phyloP scores from a whole-genome alignment of 805 yeast species.

The Lipomyces yamanashiensis region DNA sequence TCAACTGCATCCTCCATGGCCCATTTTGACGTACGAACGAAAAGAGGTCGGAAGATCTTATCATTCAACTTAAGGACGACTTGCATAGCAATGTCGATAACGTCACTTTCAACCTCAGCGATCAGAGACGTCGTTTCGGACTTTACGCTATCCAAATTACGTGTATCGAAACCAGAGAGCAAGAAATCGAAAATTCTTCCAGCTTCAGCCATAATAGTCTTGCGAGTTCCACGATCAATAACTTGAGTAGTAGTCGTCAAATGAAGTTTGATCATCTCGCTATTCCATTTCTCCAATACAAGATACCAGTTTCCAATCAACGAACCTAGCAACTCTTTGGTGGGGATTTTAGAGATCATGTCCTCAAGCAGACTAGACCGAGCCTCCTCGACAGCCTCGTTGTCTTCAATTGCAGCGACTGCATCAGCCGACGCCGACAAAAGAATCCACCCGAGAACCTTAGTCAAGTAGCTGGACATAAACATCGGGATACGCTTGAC shows the following conservation, averaged over 20 bases:
- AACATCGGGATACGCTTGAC: constrained; percentile 86
- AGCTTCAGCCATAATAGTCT: constrained; percentile 29
- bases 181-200: constrained; percentile 26
- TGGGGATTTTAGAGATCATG: constrained; percentile 69
- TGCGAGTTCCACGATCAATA: constrained; percentile 27
- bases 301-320: constrained; percentile 67
- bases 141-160: constrained; percentile 48
- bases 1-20: constrained; percentile 84
- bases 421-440: constrained; percentile 24
- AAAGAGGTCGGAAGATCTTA: constrained; percentile 88
- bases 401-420: constrained; percentile 14
- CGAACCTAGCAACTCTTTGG: constrained; percentile 63
- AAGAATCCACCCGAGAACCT: constrained; percentile 60
- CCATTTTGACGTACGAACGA: constrained; percentile 87
- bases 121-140: constrained; percentile 52
- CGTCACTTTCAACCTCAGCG: constrained; percentile 76
- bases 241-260: constrained; percentile 44
- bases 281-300: constrained; percentile 42
- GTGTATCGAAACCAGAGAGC: constrained; percentile 46
- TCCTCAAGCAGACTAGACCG: constrained; percentile 56
- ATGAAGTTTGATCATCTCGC: constrained; percentile 65
- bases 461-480: constrained; percentile 68
- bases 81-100: constrained; percentile 71
- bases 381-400: constrained; percentile 47
- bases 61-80: constrained; percentile 92